Base-by-base conservation (phyloP, 2,329 filamentous ascomycete genomes). In the Claviceps arundinis region DNA sequence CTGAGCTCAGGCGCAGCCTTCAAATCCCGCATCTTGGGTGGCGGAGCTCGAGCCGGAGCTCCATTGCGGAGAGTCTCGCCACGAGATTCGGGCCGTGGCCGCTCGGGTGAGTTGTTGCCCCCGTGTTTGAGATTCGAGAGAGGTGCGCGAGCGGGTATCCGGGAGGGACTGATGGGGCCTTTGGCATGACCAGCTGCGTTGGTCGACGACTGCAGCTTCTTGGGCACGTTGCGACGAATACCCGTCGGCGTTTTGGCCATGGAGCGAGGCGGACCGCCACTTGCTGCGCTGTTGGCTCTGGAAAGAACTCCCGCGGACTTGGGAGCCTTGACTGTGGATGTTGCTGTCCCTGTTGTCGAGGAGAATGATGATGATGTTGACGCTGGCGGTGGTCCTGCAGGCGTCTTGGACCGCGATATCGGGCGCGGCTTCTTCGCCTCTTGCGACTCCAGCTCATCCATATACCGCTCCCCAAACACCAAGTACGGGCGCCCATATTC, bases 401-500 rank as follows among this genome's bases (percentile, higher is more conserved):
- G 88, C 8, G 88, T 93, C 70, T 90, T 95, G 19, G 86, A 81
- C 14, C 84, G 62, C 14, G 64, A 52, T 2, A 62, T 52, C 0
- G 62, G 82, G 14, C 79, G 74, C 11, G 74, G 76, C 56, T 78
- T 77, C 58, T 72, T 80, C 11, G 76, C 62, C 26, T 82, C 78
- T 16, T 76, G 75, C 11, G 75, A 76, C 49, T 89, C 85, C n/a
- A 97, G 71, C 54, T 85, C 79, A 57, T 97, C 89, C 38, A 98
- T 75, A 63, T 96, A 98, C 57, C 88, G 79, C 63, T 95, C 86
- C 34, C 93, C 93, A 58, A 93, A 89, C 14, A 98, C 90, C 46
- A 94, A 74, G 74, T 98, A 98, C 3, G 90, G 88, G 11, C 89
- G 82, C 3, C 89, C 91, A 65, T 91, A 96, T 63, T 97, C 93